phyloP scores from a whole-genome alignment of 208 protist genomes.

The Tritrichomonas musculus region DNA sequence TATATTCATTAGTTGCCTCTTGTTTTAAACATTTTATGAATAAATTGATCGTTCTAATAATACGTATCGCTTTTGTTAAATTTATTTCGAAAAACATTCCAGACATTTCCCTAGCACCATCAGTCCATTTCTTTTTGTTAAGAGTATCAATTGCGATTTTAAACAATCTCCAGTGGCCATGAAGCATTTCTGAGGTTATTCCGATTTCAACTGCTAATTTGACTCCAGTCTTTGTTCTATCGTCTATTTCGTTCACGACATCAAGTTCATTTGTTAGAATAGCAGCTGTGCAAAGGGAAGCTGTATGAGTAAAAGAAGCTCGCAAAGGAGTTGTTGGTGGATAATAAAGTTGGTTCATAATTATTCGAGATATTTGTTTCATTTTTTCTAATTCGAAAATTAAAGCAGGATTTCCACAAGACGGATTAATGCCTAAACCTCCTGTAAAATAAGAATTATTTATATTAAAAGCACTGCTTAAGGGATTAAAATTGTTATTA shows the following conservation, averaged over 20 bases:
- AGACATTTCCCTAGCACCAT: neutral
- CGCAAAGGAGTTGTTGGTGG: neutral
- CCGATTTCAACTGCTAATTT: neutral
- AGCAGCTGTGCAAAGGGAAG: neutral
- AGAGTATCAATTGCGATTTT: neutral
- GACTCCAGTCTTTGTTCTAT: neutral
- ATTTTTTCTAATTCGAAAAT: neutral
- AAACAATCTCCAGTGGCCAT: neutral
- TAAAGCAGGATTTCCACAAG: too few relatives aligned
- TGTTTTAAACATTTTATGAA: neutral
- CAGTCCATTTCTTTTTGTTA: neutral
- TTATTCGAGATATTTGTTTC: neutral
- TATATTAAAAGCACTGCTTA: too few relatives aligned
- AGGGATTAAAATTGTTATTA: too few relatives aligned
- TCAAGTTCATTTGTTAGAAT: neutral
- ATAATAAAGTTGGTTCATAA: neutral
- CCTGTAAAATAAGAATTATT: too few relatives aligned
- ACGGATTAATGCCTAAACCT: neutral
- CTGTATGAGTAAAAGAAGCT: neutral
- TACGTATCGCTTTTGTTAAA: neutral
- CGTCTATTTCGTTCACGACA: neutral
- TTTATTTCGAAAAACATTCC: neutral
- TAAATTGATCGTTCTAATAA: neutral
- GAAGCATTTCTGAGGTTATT: neutral
- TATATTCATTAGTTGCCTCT: too few relatives aligned